Conservation (phyloP, 768 basidiomycete species). For the Boletus eberwhitei region DNA sequence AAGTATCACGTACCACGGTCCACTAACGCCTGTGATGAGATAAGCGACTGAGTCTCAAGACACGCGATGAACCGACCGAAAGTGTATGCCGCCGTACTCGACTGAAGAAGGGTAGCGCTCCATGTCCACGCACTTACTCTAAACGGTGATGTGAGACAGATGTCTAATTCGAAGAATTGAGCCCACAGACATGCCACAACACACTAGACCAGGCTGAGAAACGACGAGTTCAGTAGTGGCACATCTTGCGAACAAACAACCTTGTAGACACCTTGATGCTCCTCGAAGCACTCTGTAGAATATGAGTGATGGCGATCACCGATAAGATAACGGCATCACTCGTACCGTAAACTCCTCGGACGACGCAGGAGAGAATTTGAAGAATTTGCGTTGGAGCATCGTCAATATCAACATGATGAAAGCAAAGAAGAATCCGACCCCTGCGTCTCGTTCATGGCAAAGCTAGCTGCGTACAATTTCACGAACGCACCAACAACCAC, state of each 20-base stretch:
- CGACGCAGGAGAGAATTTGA: slow-evolving; percentile 41
- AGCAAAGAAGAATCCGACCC: slow-evolving; percentile 51
- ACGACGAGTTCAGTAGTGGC: background rate
- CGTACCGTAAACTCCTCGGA: slow-evolving; percentile 50
- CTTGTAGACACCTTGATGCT: slow-evolving; percentile 39
- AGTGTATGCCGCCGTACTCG: slow-evolving; percentile 49
- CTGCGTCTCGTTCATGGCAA: slow-evolving; percentile 18
- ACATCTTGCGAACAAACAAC: background rate
- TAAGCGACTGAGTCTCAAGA: background rate
- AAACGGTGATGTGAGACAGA: background rate
- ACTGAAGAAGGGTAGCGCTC: slow-evolving; percentile 55
- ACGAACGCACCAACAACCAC: slow-evolving; percentile 41
- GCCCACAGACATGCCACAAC: slow-evolving; percentile 43
- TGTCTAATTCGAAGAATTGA: background rate
- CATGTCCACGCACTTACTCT: slow-evolving; percentile 56
- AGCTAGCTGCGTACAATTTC: background rate
- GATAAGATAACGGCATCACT: background rate
- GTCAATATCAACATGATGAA: slow-evolving; percentile 46
- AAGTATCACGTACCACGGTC: slow-evolving; percentile 38
- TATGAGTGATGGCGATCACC: background rate
- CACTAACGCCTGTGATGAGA: slow-evolving; percentile 39
- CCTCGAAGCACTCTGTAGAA: slow-evolving; percentile 40
- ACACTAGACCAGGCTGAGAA: slow-evolving; percentile 45
- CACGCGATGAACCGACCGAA: slow-evolving; percentile 30
- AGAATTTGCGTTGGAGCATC: slow-evolving; percentile 44